Evolutionary conservation across 257 asterid species (phyloP).

Genomic region (Nicotiana noctiflora): DNA sequence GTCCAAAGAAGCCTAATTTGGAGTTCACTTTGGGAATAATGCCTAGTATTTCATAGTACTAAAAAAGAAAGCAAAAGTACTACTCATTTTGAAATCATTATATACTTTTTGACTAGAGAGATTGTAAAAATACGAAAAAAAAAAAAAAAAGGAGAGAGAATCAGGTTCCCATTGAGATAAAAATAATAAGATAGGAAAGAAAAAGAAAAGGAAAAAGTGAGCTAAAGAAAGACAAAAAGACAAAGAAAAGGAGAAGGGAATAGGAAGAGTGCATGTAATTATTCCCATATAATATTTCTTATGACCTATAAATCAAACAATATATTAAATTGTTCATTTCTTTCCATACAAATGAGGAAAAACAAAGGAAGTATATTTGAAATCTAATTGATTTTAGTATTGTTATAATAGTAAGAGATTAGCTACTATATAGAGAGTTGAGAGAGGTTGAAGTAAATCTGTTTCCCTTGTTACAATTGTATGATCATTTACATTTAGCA

Average conservation of each 20-base stretch:
- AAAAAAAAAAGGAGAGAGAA: constrained; percentile 32
- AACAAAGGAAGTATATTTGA: neutral
- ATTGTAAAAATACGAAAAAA: constrained; percentile 24
- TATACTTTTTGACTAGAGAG: constrained; percentile 25
- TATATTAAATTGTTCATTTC: neutral
- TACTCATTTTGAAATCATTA: constrained; percentile 59
- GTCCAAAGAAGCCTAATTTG: constrained; percentile 73
- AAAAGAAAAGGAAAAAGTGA: constrained; percentile 8
- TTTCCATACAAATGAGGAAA: neutral
- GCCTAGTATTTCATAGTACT: constrained; percentile 18
- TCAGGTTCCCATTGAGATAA: constrained; percentile 46
- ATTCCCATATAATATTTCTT: neutral
- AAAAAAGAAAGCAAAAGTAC: neutral
- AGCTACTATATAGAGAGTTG: neutral
- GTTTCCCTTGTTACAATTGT: neutral
- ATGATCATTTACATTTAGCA: too few species aligned
- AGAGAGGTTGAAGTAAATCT: neutral
- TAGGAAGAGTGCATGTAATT: neutral
- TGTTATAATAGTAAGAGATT: neutral
- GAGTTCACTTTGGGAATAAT: constrained; percentile 73
- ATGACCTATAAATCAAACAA: neutral
- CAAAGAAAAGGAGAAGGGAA: constrained; percentile 35
- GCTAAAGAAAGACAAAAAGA: constrained; percentile 51
- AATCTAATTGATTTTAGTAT: neutral
- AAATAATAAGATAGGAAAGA: neutral